Evolutionary conservation across 176 grass and related monocot genomes (phyloP), one percentile per base, ranked within the genome.

Genomic region (Oryza glaberrima): DNA sequence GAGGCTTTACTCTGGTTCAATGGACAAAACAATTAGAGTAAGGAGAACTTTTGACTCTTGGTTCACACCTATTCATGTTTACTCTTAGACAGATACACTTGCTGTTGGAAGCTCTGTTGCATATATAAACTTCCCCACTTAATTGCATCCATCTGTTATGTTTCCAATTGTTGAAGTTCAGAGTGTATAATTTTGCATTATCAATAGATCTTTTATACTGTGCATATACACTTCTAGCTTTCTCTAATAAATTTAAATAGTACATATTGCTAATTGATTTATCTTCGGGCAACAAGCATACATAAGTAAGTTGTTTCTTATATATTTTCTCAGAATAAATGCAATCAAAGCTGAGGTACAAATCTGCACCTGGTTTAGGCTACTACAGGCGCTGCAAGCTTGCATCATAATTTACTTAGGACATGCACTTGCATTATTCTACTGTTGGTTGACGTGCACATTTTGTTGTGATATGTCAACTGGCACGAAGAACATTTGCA

Each of bases 21-120:
- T 99, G 94, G 97, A 99, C 89, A 81, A 94, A 67, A 96, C 88
- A 15, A 94, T 99, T 64, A 94, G 82, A 94, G 97, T 99, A 92
- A 90, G 83, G 22, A 67, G 54, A 71, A 65, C 51, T 82, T 79
- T 43, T 84, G 68, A 46, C 23, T 46, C 44, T 82, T 80, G 51
- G 51, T 87, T 79, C 22, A 46, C 23, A 45, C 19, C 4, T 7
- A 34, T 67, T 79, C 41, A 80, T 67, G 6, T 34, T 70, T 51
- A 83, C 79, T 86, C 20, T 23, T 87, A 23, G n/a, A 77, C 44
- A 70, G 14, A 68, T 49, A 73, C 69, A 83, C 19, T n/a, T 77
- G 30, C 26, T 6, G 20, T 52, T 69, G 69, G 15, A 54, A 11
- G 17, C 48, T 56, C 66, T 88, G 11, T 45, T 80, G 40, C 19